Percentiles rank a stretch among this genome's conserved stretches.
These are phyloP conservation scores for Coemansia sp. DNA, from an alignment of 192 early-diverging fungal species.

Conservation along the genomic window DNA sequence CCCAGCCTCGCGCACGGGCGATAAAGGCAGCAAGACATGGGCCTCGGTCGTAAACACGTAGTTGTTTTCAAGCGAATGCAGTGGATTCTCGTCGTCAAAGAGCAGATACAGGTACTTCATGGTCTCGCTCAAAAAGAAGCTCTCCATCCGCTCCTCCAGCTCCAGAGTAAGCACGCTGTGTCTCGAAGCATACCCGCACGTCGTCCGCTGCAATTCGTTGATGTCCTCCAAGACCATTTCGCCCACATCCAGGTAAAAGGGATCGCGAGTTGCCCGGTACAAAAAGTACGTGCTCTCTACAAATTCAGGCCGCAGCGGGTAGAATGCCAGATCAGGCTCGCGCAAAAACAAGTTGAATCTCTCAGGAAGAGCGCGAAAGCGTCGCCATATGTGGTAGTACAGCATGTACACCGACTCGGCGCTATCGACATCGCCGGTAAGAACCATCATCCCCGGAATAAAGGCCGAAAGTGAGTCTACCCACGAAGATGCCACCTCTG, in stretches of 20 bases:
- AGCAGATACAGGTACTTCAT: conserved; percentile 97
- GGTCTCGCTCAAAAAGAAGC: conserved; percentile 90
- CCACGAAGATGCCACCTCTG: conserved; percentile 67
- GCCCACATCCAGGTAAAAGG: conserved; percentile 87
- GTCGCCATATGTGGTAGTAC: conserved; percentile 84
- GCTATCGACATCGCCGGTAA: conserved; percentile 81
- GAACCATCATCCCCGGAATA: conserved; percentile 88
- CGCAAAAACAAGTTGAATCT: conserved; percentile 73
- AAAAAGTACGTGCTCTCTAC: conserved; percentile 92
- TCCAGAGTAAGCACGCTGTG: conserved; percentile 59
- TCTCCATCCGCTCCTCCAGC: conserved; percentile 89
- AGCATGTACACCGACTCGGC: conserved; percentile 81
- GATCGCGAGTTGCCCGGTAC: conserved; percentile 85
- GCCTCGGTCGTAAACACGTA: conserved; percentile 86
- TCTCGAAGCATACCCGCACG: conserved; percentile 80
- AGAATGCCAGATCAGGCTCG: conserved; percentile 63
- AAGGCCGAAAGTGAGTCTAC: conserved; percentile 88
- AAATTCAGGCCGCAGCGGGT: conserved; percentile 91
- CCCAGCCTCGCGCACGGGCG: conserved; percentile 10
- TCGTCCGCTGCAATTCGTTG: conserved; percentile 61
- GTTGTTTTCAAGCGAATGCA: conserved; percentile 70
- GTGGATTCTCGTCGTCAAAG: conserved; percentile 74
- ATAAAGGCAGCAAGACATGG: conserved; percentile 39
- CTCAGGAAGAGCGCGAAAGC: conserved; percentile 84
- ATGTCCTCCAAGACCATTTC: conserved; percentile 83